These are phyloP conservation scores for Trichosporon coremiiforme DNA, from an alignment of 1,284 basidiomycete species.

Conservation along the genomic window DNA sequence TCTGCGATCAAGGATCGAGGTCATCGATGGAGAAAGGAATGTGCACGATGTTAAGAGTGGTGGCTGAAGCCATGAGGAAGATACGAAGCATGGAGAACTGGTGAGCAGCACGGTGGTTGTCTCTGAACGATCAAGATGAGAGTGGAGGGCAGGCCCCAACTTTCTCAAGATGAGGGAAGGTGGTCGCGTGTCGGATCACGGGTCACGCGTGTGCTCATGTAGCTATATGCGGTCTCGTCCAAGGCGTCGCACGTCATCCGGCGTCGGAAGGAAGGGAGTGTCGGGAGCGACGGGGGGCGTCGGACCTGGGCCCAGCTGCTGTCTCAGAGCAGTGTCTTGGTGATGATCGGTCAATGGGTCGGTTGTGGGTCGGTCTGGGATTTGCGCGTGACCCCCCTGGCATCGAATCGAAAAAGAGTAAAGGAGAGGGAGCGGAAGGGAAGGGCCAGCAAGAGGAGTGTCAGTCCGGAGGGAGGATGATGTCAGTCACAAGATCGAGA, in stretches of 20 bases:
- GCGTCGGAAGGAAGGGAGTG: not conserved
- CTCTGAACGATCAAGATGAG: not conserved
- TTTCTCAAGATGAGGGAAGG: not conserved
- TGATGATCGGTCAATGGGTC: constrained; percentile 2
- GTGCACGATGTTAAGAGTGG: not conserved
- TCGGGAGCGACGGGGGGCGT: no score
- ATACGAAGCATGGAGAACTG: not conserved
- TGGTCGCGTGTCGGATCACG: not conserved
- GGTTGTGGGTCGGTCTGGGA: not conserved
- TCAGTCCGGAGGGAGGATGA: not conserved
- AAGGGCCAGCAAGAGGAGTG: not conserved
- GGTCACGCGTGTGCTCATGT: not conserved
- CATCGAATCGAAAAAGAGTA: not conserved
- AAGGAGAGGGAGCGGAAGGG: not conserved
- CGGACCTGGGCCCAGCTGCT: not conserved
- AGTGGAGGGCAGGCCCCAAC: not conserved
- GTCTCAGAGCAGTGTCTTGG: not conserved
- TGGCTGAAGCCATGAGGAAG: not conserved
- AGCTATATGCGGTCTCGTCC: not conserved
- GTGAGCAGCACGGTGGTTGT: no score
- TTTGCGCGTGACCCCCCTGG: not conserved
- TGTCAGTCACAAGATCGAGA: constrained; percentile 2
- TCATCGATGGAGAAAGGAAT: not conserved
- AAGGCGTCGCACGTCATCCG: not conserved
- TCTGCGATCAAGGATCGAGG: not conserved